Percentiles rank a stretch among this genome's conserved stretches.
Conservation (phyloP, 441 rosid species). For the Jatropha multifida region DNA sequence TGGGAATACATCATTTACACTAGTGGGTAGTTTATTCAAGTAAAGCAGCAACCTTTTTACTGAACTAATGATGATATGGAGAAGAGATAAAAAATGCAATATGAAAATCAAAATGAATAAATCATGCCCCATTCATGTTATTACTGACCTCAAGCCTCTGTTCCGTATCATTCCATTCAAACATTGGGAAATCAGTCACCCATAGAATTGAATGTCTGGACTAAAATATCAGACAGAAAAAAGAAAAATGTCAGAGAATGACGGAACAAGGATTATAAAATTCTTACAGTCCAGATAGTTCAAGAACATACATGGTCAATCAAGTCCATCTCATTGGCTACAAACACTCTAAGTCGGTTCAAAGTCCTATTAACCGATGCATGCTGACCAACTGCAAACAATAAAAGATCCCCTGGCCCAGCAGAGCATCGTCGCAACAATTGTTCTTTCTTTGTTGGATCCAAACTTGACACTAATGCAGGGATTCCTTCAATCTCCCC, state of each 20-base stretch:
- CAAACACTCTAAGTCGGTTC: constrained; percentile 66
- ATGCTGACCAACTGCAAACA: constrained; percentile 83
- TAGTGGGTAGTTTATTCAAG: background rate
- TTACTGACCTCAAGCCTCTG: constrained; percentile 84
- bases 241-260: constrained; percentile 17
- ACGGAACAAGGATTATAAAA: constrained; percentile 11
- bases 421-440: constrained; percentile 64
- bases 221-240: constrained; percentile 39
- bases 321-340: constrained; percentile 71
- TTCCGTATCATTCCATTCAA: constrained; percentile 88
- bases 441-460: constrained; percentile 41
- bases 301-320: constrained; percentile 66
- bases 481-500: constrained; percentile 82
- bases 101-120: background rate
- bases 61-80: no score
- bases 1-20: background rate
- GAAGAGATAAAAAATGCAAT: background rate
- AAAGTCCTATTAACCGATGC: constrained; percentile 74
- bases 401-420: constrained; percentile 77
- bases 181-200: constrained; percentile 98
- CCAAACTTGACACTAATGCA: constrained; percentile 71
- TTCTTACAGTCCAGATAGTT: constrained; percentile 13
- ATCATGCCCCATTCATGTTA: constrained; percentile 4
- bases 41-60: background rate
- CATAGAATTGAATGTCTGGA: constrained; percentile 85